Conservation (phyloP, 2,329 filamentous ascomycete genomes). For the Xylaria multiplex region DNA sequence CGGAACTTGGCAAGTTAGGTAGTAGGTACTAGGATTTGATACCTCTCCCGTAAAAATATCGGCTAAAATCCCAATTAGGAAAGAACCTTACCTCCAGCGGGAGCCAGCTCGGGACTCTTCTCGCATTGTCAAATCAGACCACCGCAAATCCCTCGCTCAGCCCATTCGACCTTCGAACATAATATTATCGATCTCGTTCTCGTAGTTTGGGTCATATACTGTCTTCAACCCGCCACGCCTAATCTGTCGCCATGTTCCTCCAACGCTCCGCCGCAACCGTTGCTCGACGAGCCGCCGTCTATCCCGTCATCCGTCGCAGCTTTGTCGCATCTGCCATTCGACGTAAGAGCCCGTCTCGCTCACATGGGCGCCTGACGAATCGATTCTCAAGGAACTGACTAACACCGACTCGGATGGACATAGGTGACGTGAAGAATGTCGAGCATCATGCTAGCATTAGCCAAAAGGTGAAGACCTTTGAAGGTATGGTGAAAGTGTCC, state of each 20-base stretch:
- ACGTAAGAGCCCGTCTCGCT: slow-evolving; percentile 59
- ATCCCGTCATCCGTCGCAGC: slow-evolving; percentile 65
- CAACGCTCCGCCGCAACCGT: slow-evolving; percentile 70
- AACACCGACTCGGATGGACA: slow-evolving; percentile 48
- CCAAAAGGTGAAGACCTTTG: slow-evolving; percentile 54
- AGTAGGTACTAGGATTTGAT: too few relatives aligned
- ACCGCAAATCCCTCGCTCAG: slow-evolving; percentile 57
- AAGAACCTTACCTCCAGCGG: slow-evolving; percentile 30
- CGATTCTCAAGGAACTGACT: background rate
- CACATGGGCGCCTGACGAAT: slow-evolving; percentile 36
- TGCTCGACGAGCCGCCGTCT: slow-evolving; percentile 68
- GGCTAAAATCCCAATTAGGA: slow-evolving; percentile 36
- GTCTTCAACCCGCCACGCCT: slow-evolving; percentile 27
- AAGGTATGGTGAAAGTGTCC: slow-evolving; percentile 54
- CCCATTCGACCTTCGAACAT: slow-evolving; percentile 29
- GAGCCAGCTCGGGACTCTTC: slow-evolving; percentile 31
- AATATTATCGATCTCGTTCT: background rate
- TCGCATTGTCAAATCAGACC: slow-evolving; percentile 55
- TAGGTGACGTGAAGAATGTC: slow-evolving; percentile 58
- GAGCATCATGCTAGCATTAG: slow-evolving; percentile 57
- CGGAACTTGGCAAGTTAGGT: too few relatives aligned
- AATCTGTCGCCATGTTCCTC: slow-evolving; percentile 64
- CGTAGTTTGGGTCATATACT: background rate
- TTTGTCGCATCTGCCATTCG: slow-evolving; percentile 70
- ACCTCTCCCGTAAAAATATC: slow-evolving; percentile 34